Evolutionary conservation across 2,329 filamentous ascomycete species (phyloP).

Genomic region (Colletotrichum simmondsii): DNA sequence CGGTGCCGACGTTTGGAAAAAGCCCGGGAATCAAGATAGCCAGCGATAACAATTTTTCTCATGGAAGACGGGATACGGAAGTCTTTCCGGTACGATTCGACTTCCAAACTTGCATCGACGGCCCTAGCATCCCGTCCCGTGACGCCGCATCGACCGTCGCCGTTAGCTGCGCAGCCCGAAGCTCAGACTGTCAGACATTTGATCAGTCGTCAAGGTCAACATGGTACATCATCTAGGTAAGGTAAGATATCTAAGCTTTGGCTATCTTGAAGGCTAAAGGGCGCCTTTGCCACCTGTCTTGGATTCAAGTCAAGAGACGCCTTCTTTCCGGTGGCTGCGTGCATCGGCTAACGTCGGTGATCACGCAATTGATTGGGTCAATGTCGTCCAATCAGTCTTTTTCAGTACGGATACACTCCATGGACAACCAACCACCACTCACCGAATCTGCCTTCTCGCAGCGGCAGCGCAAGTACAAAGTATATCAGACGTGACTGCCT

Average conservation of each 20-base stretch:
- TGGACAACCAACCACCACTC: conserved; percentile 8
- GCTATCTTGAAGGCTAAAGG: background rate
- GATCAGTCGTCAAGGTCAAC: conserved; percentile 8
- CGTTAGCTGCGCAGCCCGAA: background rate
- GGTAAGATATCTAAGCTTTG: background rate
- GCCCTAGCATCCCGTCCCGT: conserved; percentile 11
- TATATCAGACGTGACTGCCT: background rate
- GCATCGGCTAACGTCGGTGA: conserved; percentile 27
- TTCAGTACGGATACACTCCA: background rate
- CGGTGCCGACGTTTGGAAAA: conserved; percentile 19
- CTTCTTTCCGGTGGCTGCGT: conserved; percentile 2
- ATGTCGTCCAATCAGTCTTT: conserved; percentile 19
- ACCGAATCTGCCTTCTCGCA: background rate
- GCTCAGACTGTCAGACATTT: background rate
- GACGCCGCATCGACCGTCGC: conserved; percentile 24
- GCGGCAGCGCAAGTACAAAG: background rate
- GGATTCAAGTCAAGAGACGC: background rate
- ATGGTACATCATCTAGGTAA: conserved; percentile 4
- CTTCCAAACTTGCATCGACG: background rate
- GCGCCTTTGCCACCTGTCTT: conserved; percentile 7
- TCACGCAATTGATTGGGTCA: conserved; percentile 33
- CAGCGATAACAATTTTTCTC: background rate
- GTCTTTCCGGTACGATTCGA: background rate
- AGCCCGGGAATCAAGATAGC: conserved; percentile 13
- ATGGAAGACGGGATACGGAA: background rate